Base-by-base conservation (phyloP, 1,139 yeast genomes). In the Pichia sp. region DNA sequence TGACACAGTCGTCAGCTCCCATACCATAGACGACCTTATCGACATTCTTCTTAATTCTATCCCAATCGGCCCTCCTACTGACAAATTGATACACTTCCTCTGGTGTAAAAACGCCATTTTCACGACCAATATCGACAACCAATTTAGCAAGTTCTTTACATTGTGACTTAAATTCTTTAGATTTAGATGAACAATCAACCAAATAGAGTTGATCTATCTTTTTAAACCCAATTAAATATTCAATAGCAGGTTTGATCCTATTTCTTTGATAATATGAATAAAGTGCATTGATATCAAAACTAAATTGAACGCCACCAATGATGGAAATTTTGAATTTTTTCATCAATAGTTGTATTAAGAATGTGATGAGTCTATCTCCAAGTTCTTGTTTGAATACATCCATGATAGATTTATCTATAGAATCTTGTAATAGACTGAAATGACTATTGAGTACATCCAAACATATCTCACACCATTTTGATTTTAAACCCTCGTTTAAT, bases 11-110 rank as follows among this genome's bases (percentile, higher is more conserved):
- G 41, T 64, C 76, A 23, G 81, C 60, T 13, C 91, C 86, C 39
- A 87, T 68, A 0, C 98, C 98, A 52, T 87, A 91, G 79, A 91
- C 84, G n/a, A 85, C 91, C 55, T 81, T 85, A 56, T 91, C 97
- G 6, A 91, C 97, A 40, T 83, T 86, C 43, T 69, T 67, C 47
- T 74, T 77, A 28, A 91, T 84, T 30, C 65, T 54, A 0, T 72
- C 60, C 98, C 98, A 91, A 54, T 91, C 98, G 32, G 77, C 72
- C 39, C 98, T 66, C 43, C 94, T 66, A 50, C 84, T 91, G 4
- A 87, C 94, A 62, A 88, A 84, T 52, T 87, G 96, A 52, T 85
- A 83, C 20, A 91, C 81, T 50, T 91, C 98, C 50, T 91, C 98
- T 34, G 94, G 95, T 27, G 80, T 76, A 55, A 91, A 81, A 6